These are phyloP conservation scores for Madurella mycetomatis DNA, from an alignment of 2,329 filamentous ascomycete genomes.

Conservation along the genomic window DNA sequence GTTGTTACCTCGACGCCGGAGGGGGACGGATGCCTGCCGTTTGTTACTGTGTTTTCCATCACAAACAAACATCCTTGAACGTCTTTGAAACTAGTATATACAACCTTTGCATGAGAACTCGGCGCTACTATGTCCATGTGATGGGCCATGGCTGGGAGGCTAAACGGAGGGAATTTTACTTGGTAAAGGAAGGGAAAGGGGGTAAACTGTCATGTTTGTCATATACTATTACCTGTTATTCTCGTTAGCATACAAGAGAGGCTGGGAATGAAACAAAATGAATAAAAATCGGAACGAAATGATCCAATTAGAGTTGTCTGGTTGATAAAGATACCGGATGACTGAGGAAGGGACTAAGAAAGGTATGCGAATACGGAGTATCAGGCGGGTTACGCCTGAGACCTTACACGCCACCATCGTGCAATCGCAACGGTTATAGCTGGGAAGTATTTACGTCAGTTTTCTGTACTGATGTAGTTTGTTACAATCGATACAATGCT, in stretches of 20 bases:
- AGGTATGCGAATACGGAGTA: no score
- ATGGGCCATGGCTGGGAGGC: not conserved
- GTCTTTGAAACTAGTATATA: not conserved
- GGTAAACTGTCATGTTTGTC: not conserved
- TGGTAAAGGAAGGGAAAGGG: not conserved
- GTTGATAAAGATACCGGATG: no score
- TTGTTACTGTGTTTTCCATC: conserved; percentile 2
- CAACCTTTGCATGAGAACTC: not conserved
- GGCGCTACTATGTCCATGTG: not conserved
- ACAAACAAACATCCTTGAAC: not conserved
- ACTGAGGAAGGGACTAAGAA: no score
- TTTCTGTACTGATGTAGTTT: no score
- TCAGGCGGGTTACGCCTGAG: no score
- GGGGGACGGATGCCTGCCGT: not conserved
- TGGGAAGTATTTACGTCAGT: no score
- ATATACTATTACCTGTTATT: not conserved
- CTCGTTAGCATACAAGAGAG: not conserved
- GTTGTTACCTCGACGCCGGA: no score
- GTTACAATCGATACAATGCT: no score
- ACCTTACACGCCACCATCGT: no score
- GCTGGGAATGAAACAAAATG: not conserved
- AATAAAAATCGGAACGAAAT: not conserved
- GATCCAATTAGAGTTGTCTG: no score
- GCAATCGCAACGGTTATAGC: no score
- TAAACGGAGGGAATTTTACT: not conserved